Conservation (phyloP, 768 basidiomycete genomes). For the Cubamyces sp. region DNA sequence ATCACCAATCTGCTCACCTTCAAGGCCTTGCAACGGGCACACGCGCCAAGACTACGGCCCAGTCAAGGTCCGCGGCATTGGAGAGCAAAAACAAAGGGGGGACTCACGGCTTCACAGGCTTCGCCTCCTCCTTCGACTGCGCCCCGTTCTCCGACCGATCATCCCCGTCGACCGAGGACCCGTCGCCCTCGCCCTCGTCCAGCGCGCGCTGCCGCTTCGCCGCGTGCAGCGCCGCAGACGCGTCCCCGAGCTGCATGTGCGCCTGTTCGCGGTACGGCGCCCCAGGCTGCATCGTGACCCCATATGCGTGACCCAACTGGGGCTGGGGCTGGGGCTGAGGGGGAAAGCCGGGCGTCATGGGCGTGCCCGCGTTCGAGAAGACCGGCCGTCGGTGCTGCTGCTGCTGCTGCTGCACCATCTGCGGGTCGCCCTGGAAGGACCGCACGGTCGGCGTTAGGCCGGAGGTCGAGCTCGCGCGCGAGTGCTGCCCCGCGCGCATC, state of each 20-base stretch:
- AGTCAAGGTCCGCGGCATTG: not conserved
- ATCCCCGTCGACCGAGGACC: conserved; percentile 20
- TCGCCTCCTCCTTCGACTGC: conserved; percentile 22
- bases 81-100: not conserved
- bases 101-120: conserved; percentile 27
- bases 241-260: conserved; percentile 15
- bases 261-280: conserved; percentile 16
- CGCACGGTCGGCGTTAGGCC: conserved; percentile 22
- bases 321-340: not conserved
- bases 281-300: conserved; percentile 12
- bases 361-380: conserved; percentile 10
- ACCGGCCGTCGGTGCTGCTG: conserved; percentile 9
- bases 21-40: conserved; percentile 67
- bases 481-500: conserved; percentile 8
- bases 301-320: not conserved
- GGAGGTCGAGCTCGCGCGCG: conserved; percentile 10
- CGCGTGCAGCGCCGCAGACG: conserved; percentile 14
- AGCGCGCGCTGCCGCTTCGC: conserved; percentile 26
- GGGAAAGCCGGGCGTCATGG: conserved; percentile 16
- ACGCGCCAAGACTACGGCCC: conserved; percentile 52
- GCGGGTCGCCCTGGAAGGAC: conserved; percentile 17
- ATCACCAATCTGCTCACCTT: conserved; percentile 40
- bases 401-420: conserved; percentile 10
- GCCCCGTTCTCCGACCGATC: conserved; percentile 14
- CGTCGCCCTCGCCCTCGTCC: conserved; percentile 24